Conservation (phyloP, 2,329 filamentous ascomycete species). For the Trichoderma oligosporum region DNA sequence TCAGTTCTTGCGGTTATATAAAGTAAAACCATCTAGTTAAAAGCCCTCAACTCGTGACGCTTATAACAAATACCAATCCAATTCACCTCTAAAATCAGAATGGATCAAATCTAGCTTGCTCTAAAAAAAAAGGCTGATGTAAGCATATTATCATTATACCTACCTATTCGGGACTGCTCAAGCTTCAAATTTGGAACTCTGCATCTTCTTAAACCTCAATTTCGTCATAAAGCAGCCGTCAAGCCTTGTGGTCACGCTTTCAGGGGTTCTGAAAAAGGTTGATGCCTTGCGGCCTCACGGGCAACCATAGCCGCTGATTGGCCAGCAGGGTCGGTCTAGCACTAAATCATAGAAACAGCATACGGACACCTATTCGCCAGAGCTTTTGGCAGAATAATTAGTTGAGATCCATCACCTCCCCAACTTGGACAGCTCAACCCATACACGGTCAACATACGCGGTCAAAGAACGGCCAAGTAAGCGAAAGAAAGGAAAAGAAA, state of each 20-base stretch:
- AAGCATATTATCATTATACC: neutral
- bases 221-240: slow-evolving; percentile 6
- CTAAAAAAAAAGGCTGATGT: neutral
- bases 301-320: slow-evolving; percentile 28
- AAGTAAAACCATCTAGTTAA: no score
- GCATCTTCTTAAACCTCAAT: neutral
- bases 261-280: slow-evolving; percentile 24
- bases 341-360: slow-evolving; percentile 20
- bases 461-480: neutral
- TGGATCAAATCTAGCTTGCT: no score
- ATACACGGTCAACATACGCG: slow-evolving; percentile 2
- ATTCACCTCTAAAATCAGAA: no score
- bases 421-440: neutral
- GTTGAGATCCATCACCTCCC: slow-evolving; percentile 3
- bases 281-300: slow-evolving; percentile 40
- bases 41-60: no score
- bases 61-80: no score
- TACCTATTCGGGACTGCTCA: neutral
- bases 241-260: neutral
- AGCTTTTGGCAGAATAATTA: slow-evolving; percentile 6
- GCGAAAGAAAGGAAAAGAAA: neutral
- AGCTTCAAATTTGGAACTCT: slow-evolving; percentile 2
- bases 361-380: slow-evolving; percentile 18
- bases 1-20: no score
- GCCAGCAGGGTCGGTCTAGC: slow-evolving; percentile 20